Conservation (phyloP, 345 rosid genomes). For the Arabidopsis suecica region DNA sequence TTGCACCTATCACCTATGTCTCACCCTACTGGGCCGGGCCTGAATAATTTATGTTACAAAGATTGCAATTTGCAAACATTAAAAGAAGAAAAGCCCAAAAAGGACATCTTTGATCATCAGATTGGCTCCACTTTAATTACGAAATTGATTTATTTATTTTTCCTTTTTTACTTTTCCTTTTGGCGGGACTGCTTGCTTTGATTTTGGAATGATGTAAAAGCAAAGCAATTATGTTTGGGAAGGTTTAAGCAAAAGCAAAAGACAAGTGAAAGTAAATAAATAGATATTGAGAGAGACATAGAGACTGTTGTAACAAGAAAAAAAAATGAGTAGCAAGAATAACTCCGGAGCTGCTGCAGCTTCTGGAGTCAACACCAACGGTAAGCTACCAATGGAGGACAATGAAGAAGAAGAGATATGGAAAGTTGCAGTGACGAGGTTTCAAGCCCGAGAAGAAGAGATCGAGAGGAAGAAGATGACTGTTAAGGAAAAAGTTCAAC, state of each 20-base stretch:
- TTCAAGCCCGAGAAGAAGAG: slow-evolving; percentile 84
- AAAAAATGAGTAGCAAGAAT: slow-evolving; percentile 43
- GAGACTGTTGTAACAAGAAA: slow-evolving; percentile 25
- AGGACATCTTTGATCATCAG: slow-evolving; percentile 29
- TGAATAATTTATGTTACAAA: not conserved
- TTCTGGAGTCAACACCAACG: slow-evolving; percentile 38
- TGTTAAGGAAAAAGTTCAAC: slow-evolving; percentile 72
- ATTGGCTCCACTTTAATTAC: slow-evolving; percentile 26
- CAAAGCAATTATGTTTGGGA: slow-evolving; percentile 33
- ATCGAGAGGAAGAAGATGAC: slow-evolving; percentile 76
- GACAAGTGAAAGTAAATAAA: slow-evolving; percentile 21
- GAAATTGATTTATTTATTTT: not conserved
- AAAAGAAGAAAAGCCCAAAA: slow-evolving; percentile 26
- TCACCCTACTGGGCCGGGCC: too few species aligned
- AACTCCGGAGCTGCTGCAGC: slow-evolving; percentile 39
- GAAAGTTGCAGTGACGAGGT: slow-evolving; percentile 55
- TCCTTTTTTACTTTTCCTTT: slow-evolving; percentile 35
- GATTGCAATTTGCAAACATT: slow-evolving; percentile 14
- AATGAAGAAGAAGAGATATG: slow-evolving; percentile 62
- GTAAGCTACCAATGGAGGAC: slow-evolving; percentile 57
- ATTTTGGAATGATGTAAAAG: slow-evolving; percentile 47
- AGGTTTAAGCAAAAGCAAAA: slow-evolving; percentile 48
- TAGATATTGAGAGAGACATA: slow-evolving; percentile 12
- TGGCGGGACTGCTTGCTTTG: slow-evolving; percentile 49
- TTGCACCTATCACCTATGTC: too few species aligned